These are phyloP conservation scores for Suhomyces canberraensis DNA, from an alignment of 805 yeast species.

Conservation along the genomic window DNA sequence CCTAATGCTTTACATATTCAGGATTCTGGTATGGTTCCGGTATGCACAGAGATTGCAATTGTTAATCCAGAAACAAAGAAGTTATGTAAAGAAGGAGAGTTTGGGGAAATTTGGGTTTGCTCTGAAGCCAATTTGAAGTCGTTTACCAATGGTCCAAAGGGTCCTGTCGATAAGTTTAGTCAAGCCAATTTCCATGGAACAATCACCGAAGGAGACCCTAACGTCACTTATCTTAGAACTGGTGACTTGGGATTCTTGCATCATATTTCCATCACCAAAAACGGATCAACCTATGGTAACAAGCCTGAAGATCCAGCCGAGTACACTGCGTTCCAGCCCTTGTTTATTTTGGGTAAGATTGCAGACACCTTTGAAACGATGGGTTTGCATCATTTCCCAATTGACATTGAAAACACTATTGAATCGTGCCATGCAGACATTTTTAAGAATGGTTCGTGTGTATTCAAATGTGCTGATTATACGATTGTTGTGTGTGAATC, in stretches of 20 bases:
- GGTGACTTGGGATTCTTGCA: conserved; percentile 95
- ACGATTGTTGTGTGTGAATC: conserved; percentile 73
- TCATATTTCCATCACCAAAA: conserved; percentile 51
- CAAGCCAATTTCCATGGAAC: conserved; percentile 56
- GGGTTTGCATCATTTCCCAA: conserved; percentile 89
- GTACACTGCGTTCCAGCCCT: conserved; percentile 57
- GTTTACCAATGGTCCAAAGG: conserved; percentile 53
- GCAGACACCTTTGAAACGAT: conserved; percentile 85
- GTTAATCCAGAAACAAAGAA: conserved; percentile 89
- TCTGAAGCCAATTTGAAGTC: conserved; percentile 77
- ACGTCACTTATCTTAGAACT: conserved; percentile 69
- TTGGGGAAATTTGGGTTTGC: conserved; percentile 96
- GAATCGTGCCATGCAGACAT: conserved; percentile 50
- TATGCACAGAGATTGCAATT: conserved; percentile 88
- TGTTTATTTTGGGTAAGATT: conserved; percentile 81
- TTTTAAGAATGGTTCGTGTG: conserved; percentile 58
- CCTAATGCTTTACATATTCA: conserved; percentile 74
- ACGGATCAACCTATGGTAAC: conserved; percentile 31
- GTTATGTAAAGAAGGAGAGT: conserved; percentile 83
- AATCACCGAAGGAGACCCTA: conserved; percentile 59
- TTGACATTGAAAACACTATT: conserved; percentile 64
- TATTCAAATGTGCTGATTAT: conserved; percentile 80
- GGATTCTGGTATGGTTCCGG: conserved; percentile 95
- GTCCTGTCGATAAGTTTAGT: conserved; percentile 50
- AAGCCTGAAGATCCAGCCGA: conserved; percentile 11